Base-by-base conservation (phyloP, 2,329 filamentous ascomycete species). In the Teratosphaeria gauchensis region DNA sequence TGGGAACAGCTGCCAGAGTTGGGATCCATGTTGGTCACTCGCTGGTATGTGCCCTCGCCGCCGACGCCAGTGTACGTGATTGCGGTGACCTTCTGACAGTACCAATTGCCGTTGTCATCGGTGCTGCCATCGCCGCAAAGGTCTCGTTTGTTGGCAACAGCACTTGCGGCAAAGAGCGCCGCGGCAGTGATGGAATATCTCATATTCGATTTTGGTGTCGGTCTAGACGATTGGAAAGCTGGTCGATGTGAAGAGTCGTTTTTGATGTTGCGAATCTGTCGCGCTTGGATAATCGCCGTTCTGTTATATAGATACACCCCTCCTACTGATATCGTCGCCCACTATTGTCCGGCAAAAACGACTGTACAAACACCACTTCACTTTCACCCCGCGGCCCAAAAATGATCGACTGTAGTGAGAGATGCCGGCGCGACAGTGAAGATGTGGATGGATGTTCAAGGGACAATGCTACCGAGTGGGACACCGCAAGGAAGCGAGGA, bases 31-130 rank as follows among this genome's bases (percentile, higher is more conserved):
- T 69, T 66, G 30, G 78, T 82, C 38, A 91, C 81, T 57, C 81
- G 80, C 60, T 87, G 80, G 76, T 89, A 92, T 52, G 74, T 76
- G 35, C 66, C 68, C n/a, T 59, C 51, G 46, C 87, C 87, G 51
- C 66, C 67, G 53, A 73, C 69, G 55, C 68, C 69, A 53, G 66
- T 68, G 72, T 90, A 91, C n/a, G 82, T 80, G 72, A 92, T 86
- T 54, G 84, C 81, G 59, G 80, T 74, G 59, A 90, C 85, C 46
- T 79, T 68, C 58, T 83, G 78, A 72, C 86, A 88, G 74, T 86
- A 89, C 75, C 74, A 85, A 72, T 89, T 89, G 61, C 83, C 82
- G 48, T 57, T 63, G 61, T 67, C 66, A 58, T 72, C 68, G 55
- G 62, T 64, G 57, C 64, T 65, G 42, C 68, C 69, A 51, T 68